These are phyloP conservation scores for Mycena chlorophos DNA, from an alignment of 768 basidiomycete species.

Conservation along the genomic window DNA sequence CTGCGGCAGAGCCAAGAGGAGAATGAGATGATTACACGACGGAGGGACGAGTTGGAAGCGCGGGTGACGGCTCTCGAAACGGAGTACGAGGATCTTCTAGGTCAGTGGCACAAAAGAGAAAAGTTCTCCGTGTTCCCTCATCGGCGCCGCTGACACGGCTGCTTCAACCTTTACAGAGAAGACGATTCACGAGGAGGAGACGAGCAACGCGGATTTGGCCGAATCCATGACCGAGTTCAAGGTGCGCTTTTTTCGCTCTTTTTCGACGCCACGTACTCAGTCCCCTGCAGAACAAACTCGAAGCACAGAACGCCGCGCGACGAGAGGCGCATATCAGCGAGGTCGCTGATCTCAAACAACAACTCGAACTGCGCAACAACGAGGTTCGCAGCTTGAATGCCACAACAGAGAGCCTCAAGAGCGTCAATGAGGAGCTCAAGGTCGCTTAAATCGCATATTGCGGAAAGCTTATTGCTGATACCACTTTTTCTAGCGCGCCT, in stretches of 20 bases:
- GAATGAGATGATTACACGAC: constrained; percentile 77
- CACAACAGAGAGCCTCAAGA: constrained; percentile 89
- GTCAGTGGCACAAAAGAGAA: constrained; percentile 51
- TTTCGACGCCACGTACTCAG: constrained; percentile 19
- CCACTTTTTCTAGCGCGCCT: constrained; percentile 70
- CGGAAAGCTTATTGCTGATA: constrained; percentile 15
- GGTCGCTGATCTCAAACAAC: constrained; percentile 82
- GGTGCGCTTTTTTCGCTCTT: constrained; percentile 41
- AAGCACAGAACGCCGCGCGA: constrained; percentile 89
- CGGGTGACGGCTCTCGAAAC: constrained; percentile 79
- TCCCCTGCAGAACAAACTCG: constrained; percentile 78
- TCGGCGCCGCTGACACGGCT: constrained; percentile 18
- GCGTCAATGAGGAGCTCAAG: constrained; percentile 97
- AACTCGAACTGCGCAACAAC: constrained; percentile 78
- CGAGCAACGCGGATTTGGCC: constrained; percentile 76
- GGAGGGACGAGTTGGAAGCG: constrained; percentile 85
- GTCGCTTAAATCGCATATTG: constrained; percentile 42
- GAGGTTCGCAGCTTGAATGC: constrained; percentile 84
- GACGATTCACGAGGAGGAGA: constrained; percentile 86
- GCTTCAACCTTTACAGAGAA: constrained; percentile 62
- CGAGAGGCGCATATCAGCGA: constrained; percentile 88
- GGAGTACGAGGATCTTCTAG: constrained; percentile 96
- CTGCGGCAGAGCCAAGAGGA: constrained; percentile 91
- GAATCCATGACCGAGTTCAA: constrained; percentile 91
- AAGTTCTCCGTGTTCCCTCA: constrained; percentile 3